Evolutionary conservation across 2,329 filamentous ascomycete genomes (phyloP), one percentile per base, ranked within the genome.

Genomic region (Calonectria crousiana): DNA sequence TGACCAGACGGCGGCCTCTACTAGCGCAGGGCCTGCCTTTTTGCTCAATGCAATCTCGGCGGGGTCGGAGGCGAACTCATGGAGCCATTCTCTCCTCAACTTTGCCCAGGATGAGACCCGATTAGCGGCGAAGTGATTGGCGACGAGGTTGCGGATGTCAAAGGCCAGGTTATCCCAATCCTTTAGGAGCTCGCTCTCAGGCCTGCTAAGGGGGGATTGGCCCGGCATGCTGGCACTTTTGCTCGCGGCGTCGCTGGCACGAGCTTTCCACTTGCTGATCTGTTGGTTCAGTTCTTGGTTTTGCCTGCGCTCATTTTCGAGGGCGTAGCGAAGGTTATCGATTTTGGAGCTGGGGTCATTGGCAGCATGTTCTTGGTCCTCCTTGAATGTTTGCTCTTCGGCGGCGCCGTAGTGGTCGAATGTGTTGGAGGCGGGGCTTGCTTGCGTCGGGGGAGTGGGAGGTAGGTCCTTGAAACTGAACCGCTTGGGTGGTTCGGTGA

Each of bases 171-270:
- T 47, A 14, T 71, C 34, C 68, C 68, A 71, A 11, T 66, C 47
- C 9, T 66, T 71, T 2, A 66, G 34, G 20, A 71, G 49, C 34
- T 71, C 68, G 34, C 58, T 71, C 47, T 71, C 68, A 26, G 68
- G 68, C 3, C 58, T 77, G 58, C 28, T 44, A 23, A 73, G 72
- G 3, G 53, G 49, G 9, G 38, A 65, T 11, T 65, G 49, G 16
- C 47, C 30, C 10, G 60, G 67, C 23, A 73, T 36, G 3, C 16
- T 51, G 30, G 71, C 67, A 8, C 51, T n/a, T 16, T 60, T 69
- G 38, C 36, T 69, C 16, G 52, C 52, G 11, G 38, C 36, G 16
- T 73, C 56, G 32, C 36, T 52, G 26, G 49, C 47, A 47, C 66
- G 44, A 34, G 32, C 41, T 10, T 58, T 67, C 47, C 30, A 32